phyloP scores from a whole-genome alignment of 352 stramenopile species.

The Phytophthora uliginosa region DNA sequence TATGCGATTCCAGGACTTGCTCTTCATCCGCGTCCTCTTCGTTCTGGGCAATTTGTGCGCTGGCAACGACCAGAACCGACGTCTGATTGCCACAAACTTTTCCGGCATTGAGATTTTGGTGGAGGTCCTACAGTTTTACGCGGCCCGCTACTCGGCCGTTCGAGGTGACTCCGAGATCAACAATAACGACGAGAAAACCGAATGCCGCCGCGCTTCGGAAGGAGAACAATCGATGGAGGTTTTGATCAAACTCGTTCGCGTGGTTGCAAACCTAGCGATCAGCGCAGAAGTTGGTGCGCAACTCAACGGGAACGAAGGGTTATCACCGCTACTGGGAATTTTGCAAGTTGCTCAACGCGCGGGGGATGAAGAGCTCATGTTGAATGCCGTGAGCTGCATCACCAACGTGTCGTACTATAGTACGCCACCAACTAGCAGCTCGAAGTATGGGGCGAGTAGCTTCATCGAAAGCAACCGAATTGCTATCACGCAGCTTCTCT shows the following conservation, averaged over 20 bases:
- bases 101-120: slow-evolving; percentile 51
- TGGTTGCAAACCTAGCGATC: slow-evolving; percentile 88
- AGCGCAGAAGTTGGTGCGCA: slow-evolving; percentile 66
- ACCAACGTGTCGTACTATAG: slow-evolving; percentile 92
- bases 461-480: slow-evolving; percentile 64
- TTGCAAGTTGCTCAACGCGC: slow-evolving; percentile 44
- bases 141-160: slow-evolving; percentile 40
- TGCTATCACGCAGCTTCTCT: slow-evolving; percentile 47
- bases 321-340: slow-evolving; percentile 56
- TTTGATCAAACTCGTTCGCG: slow-evolving; percentile 84
- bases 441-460: slow-evolving; percentile 7
- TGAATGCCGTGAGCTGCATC: slow-evolving; percentile 90
- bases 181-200: slow-evolving; percentile 13
- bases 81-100: slow-evolving; percentile 46
- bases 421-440: slow-evolving; percentile 7
- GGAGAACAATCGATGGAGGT: slow-evolving; percentile 60
- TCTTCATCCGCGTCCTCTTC: slow-evolving; percentile 86
- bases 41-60: slow-evolving; percentile 90
- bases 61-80: slow-evolving; percentile 82
- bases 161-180: not conserved
- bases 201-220: slow-evolving; percentile 13
- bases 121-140: slow-evolving; percentile 56
- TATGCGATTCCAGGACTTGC: slow-evolving; percentile 54
- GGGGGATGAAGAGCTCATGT: slow-evolving; percentile 85
- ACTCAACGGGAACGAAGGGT: slow-evolving; percentile 46